Conservation (phyloP, 768 basidiomycete species). For the Auricularia heimuer region DNA sequence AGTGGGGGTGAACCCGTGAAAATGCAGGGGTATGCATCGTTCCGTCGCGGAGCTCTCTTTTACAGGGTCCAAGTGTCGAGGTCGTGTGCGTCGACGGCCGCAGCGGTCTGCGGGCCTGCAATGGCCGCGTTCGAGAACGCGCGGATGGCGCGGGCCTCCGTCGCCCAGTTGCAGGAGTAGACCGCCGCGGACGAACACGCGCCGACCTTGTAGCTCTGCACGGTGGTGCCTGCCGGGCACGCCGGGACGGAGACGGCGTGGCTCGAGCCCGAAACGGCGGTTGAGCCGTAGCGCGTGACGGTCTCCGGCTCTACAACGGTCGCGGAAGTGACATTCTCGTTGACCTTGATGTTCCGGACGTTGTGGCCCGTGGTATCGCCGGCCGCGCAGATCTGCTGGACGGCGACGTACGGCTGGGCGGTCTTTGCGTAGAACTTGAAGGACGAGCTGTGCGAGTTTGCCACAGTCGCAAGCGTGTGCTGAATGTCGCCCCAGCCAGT, state of each 20-base stretch:
- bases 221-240: slow-evolving; percentile 1
- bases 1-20: background rate
- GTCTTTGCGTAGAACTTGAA: background rate
- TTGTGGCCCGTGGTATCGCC: background rate
- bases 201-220: slow-evolving; percentile 3
- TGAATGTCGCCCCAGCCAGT: background rate
- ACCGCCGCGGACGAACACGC: background rate
- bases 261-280: background rate
- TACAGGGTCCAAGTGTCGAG: slow-evolving; percentile 6
- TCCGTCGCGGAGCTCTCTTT: background rate
- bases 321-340: background rate
- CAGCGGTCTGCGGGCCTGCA: background rate
- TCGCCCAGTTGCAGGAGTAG: background rate
- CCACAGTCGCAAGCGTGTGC: slow-evolving; percentile 6
- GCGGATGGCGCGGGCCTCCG: slow-evolving; percentile 1
- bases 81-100: slow-evolving; percentile 2
- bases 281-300: slow-evolving; percentile 1
- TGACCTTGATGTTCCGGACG: background rate
- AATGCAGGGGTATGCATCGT: background rate
- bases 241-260: background rate
- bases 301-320: background rate
- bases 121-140: background rate
- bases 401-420: slow-evolving; percentile 1
- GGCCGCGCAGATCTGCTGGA: slow-evolving; percentile 3
- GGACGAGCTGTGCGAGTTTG: background rate